Conservation (phyloP, 2,329 filamentous ascomycete species). For the Botrytis fabae region DNA sequence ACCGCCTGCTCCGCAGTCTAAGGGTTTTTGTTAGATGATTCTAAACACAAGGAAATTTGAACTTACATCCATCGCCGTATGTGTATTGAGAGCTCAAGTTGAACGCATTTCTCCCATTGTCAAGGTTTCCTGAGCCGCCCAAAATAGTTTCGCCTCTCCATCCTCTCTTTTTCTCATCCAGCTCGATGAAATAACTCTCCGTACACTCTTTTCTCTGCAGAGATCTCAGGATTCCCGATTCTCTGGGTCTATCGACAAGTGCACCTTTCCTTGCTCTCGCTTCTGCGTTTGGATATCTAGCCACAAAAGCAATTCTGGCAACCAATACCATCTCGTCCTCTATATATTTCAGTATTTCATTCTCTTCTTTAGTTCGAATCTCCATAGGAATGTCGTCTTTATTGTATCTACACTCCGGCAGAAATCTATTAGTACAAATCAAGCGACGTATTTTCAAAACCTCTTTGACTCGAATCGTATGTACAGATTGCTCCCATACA, state of each 20-base stretch:
- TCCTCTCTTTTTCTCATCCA: neutral
- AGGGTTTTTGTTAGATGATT: neutral
- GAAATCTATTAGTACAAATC: slow-evolving; percentile 55
- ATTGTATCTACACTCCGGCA: slow-evolving; percentile 40
- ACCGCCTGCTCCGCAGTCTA: slow-evolving; percentile 68
- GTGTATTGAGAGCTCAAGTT: slow-evolving; percentile 24
- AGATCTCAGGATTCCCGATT: slow-evolving; percentile 4
- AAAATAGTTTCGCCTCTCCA: slow-evolving; percentile 27
- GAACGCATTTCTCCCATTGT: neutral
- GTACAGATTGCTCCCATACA: slow-evolving; percentile 42
- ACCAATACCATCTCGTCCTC: slow-evolving; percentile 21
- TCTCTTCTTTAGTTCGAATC: neutral
- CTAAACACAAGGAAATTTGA: neutral
- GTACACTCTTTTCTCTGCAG: slow-evolving; percentile 2
- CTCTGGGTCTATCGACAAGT: neutral
- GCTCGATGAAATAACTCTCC: neutral
- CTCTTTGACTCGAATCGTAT: slow-evolving; percentile 45
- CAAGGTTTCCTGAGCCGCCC: slow-evolving; percentile 22
- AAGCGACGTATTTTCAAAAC: slow-evolving; percentile 48
- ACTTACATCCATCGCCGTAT: slow-evolving; percentile 32
- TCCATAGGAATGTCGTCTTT: slow-evolving; percentile 26
- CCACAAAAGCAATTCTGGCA: slow-evolving; percentile 19
- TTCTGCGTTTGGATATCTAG: slow-evolving; percentile 9
- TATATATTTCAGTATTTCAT: neutral
- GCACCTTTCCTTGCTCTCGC: neutral